phyloP scores from a whole-genome alignment of 805 yeast genomes.

The Zygosaccharomyces lentus region DNA sequence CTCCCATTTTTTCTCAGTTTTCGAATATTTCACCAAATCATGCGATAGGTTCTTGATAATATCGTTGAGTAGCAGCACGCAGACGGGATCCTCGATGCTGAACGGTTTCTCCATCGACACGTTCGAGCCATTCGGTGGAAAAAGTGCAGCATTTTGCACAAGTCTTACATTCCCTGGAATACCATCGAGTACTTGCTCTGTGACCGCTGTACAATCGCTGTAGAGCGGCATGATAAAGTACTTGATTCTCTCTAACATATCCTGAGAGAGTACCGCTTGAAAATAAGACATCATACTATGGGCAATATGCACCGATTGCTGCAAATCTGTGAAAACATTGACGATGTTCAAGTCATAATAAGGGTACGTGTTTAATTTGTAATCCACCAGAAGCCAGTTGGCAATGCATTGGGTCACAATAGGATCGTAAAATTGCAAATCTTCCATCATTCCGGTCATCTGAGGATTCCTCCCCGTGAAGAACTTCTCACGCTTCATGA shows the following conservation, averaged over 20 bases:
- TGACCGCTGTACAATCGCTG: constrained; percentile 9
- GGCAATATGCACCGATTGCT: constrained; percentile 19
- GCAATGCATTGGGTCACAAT: constrained; percentile 46
- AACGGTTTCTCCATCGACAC: constrained; percentile 6
- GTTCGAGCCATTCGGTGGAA: constrained; percentile 9
- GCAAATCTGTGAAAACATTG: constrained; percentile 28
- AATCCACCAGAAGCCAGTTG: constrained; percentile 66
- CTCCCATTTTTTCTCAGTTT: constrained; percentile 18
- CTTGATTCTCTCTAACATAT: constrained; percentile 26
- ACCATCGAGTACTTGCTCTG: constrained; percentile 5
- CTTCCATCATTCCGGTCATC: constrained; percentile 2
- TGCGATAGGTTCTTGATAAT: constrained; percentile 25
- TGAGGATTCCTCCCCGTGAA: constrained; percentile 10
- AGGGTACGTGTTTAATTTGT: constrained; percentile 63
- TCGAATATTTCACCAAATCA: constrained; percentile 24
- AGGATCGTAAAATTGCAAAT: constrained; percentile 15
- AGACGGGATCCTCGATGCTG: constrained; percentile 30
- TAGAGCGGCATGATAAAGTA: constrained; percentile 30
- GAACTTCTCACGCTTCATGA: constrained; percentile 19
- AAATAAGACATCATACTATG: constrained; percentile 22
- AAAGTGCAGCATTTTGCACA: constrained; percentile 17
- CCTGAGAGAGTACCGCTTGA: constrained; percentile 14
- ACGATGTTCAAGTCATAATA: constrained; percentile 53
- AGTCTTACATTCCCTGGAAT: constrained; percentile 23
- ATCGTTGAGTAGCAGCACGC: constrained; percentile 30